Percentiles rank a stretch among this genome's conserved stretches.
Evolutionary conservation across 1,284 basidiomycete species (phyloP).

Genomic region (Cystobasidium slooffiae): DNA sequence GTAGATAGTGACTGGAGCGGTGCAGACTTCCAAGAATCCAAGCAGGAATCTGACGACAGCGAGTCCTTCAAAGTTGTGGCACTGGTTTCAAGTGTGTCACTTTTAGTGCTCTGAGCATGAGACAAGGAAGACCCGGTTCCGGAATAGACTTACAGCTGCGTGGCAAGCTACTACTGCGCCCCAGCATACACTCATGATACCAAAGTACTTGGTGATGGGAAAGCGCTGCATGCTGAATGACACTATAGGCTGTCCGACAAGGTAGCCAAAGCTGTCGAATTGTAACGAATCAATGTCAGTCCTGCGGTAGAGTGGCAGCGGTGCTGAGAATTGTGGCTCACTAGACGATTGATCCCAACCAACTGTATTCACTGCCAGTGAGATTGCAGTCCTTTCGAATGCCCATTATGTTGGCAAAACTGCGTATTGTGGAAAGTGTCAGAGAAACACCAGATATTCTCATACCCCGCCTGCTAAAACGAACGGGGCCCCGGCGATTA

Average conservation of each 20-base stretch:
- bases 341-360: conserved; percentile 54
- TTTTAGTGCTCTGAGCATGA: background rate
- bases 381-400: conserved; percentile 52
- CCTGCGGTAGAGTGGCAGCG: background rate
- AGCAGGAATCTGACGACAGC: conserved; percentile 53
- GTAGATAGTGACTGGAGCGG: conserved; percentile 32
- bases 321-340: background rate
- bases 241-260: conserved; percentile 49
- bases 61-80: conserved; percentile 51
- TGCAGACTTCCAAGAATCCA: conserved; percentile 53
- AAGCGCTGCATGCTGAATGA: conserved; percentile 52
- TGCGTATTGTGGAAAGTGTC: background rate
- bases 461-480: too few species aligned
- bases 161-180: conserved; percentile 25
- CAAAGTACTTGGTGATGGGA: conserved; percentile 51
- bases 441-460: too few species aligned
- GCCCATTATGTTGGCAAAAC: conserved; percentile 53
- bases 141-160: conserved; percentile 16
- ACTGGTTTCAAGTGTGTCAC: conserved; percentile 24
- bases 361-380: conserved; percentile 52
- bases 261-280: conserved; percentile 47
- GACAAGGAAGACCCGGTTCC: background rate
- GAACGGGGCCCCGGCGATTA: background rate
- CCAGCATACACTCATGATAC: conserved; percentile 36
- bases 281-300: background rate